phyloP scores from a whole-genome alignment of 495 filamentous ascomycete genomes.

The Chaetomidium leptoderma region DNA sequence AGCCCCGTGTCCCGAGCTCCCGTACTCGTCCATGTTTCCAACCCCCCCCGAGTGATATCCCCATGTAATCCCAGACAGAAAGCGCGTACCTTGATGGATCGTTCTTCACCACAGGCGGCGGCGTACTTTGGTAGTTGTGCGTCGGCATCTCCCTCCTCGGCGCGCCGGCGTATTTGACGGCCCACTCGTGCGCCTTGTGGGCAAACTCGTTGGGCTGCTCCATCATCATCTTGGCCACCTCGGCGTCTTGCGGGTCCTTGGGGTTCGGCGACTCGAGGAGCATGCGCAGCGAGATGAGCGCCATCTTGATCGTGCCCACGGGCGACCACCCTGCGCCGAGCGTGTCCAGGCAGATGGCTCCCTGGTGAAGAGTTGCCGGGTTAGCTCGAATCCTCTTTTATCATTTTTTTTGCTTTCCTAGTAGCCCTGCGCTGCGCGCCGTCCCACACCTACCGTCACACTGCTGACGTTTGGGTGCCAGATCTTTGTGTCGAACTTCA shows the following conservation, averaged over 20 bases:
- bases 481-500: conserved; percentile 92
- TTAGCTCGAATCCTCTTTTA: too few species aligned
- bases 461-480: conserved; percentile 98
- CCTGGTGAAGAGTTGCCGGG: conserved; percentile 50
- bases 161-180: conserved; percentile 75
- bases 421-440: not conserved
- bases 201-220: conserved; percentile 73
- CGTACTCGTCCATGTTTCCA: not conserved
- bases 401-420: not conserved
- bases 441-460: conserved; percentile 67
- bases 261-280: conserved; percentile 92
- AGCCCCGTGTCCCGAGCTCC: not conserved
- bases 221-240: conserved; percentile 89
- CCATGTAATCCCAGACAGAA: not conserved
- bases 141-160: conserved; percentile 43
- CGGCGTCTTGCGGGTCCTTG: conserved; percentile 93
- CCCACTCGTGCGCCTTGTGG: conserved; percentile 84
- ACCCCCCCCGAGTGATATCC: not conserved
- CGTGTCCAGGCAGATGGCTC: conserved; percentile 95
- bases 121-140: conserved; percentile 18
- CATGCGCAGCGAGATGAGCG: conserved; percentile 86
- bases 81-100: conserved; percentile 39
- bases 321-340: conserved; percentile 88
- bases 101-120: conserved; percentile 21
- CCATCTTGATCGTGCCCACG: conserved; percentile 92